Conservation (phyloP, 495 filamentous ascomycete genomes). For the Xylaria nigripes region DNA sequence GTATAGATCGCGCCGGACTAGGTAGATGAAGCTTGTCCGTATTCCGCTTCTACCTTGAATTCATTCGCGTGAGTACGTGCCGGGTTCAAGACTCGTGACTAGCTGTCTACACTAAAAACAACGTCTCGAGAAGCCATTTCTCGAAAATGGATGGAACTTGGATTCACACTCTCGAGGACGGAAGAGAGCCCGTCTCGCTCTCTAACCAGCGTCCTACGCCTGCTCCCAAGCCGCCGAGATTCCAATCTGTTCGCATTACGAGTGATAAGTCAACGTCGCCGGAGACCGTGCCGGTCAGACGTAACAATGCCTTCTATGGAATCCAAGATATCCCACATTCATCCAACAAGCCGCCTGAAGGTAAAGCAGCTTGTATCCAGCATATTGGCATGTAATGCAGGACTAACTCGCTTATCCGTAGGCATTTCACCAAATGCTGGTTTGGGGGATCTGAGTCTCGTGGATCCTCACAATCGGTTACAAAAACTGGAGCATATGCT, state of each 20-base stretch:
- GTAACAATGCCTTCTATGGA: slow-evolving; percentile 3
- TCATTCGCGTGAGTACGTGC: too few relatives aligned
- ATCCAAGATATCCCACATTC: not conserved
- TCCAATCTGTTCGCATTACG: slow-evolving; percentile 7
- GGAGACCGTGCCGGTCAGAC: not conserved
- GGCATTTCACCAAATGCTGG: not conserved
- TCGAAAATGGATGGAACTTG: slow-evolving; percentile 9
- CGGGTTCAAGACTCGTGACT: not conserved
- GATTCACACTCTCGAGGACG: slow-evolving; percentile 6
- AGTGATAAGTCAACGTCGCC: slow-evolving; percentile 3
- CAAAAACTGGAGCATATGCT: slow-evolving; percentile 3
- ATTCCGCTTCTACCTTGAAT: not conserved
- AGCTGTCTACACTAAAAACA: not conserved
- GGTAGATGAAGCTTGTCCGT: not conserved
- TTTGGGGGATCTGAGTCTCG: slow-evolving; percentile 5
- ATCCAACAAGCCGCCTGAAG: not conserved
- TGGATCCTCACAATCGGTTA: slow-evolving; percentile 8
- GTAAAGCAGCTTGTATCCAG: not conserved
- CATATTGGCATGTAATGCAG: not conserved
- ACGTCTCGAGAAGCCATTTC: not conserved
- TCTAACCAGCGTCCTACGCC: not conserved
- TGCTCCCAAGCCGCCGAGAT: slow-evolving; percentile 10
- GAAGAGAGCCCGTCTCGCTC: slow-evolving; percentile 3
- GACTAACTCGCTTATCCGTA: not conserved
- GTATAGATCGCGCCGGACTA: not conserved